phyloP scores from a whole-genome alignment of 2,329 filamentous ascomycete genomes.

The Leptodontidium sp. region DNA sequence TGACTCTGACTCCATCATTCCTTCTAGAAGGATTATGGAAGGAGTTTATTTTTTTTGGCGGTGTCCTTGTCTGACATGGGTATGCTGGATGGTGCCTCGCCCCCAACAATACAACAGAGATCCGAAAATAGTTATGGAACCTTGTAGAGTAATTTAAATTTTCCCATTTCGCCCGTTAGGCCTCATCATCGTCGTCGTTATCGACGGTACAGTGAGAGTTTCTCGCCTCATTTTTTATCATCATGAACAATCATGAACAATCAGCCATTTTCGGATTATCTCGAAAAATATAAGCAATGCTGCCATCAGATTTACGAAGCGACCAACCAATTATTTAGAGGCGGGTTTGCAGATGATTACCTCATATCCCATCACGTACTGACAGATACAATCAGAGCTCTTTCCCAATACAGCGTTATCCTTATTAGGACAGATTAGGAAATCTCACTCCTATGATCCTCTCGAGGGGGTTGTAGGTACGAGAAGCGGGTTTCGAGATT shows the following conservation, averaged over 20 bases:
- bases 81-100: background rate
- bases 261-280: too few species aligned
- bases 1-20: slow-evolving; percentile 10
- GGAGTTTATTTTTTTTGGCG: background rate
- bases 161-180: too few species aligned
- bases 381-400: too few species aligned
- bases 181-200: background rate
- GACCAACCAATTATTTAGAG: background rate
- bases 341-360: background rate
- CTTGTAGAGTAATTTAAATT: too few species aligned
- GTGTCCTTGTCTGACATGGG: background rate
- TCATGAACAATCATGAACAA: too few species aligned
- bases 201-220: background rate
- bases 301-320: slow-evolving; percentile 1
- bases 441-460: too few species aligned
- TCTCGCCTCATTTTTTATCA: too few species aligned
- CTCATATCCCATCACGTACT: background rate
- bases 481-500: too few species aligned
- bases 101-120: background rate
- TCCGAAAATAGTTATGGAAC: too few species aligned
- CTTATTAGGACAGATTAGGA: too few species aligned
- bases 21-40: slow-evolving; percentile 3
- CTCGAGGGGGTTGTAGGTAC: too few species aligned
- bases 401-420: too few species aligned
- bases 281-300: background rate